Conservation (phyloP, 2,329 filamentous ascomycete genomes). For the Orbilia javanica region DNA sequence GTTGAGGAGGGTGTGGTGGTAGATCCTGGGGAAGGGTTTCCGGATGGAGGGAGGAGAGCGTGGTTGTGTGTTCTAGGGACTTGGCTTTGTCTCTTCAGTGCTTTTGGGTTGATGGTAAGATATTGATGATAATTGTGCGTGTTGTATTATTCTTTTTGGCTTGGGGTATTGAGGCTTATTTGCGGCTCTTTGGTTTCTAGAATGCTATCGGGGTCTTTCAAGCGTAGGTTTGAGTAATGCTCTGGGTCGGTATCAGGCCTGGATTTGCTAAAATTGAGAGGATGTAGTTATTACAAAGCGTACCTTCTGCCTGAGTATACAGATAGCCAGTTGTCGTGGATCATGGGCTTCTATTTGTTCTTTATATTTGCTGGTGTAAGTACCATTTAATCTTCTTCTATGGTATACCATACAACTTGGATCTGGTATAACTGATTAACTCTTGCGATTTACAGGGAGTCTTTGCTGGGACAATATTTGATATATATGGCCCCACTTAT, state of each 20-base stretch:
- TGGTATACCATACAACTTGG: background rate
- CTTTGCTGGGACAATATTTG: conserved; percentile 48
- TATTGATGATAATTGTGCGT: no score
- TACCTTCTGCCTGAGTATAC: conserved; percentile 55
- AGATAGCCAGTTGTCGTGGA: conserved; percentile 56
- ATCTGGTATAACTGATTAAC: background rate
- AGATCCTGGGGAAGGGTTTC: conserved; percentile 41
- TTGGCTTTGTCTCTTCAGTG: conserved; percentile 54
- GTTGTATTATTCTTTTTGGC: no score
- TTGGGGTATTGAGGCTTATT: background rate
- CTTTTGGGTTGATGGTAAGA: conserved; percentile 52
- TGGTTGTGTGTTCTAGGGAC: conserved; percentile 54
- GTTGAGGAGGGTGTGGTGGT: background rate
- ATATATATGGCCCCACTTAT: conserved; percentile 52
- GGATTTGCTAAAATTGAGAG: background rate
- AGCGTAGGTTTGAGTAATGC: conserved; percentile 24
- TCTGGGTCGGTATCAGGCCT: background rate
- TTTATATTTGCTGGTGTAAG: conserved; percentile 53
- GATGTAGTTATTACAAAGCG: conserved; percentile 46
- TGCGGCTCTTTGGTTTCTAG: conserved; percentile 1
- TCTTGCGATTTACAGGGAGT: conserved; percentile 17
- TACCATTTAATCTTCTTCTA: background rate
- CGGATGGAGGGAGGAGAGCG: conserved; percentile 47
- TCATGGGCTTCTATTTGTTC: conserved; percentile 53
- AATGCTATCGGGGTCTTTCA: conserved; percentile 56